phyloP scores from a whole-genome alignment of 371 early-diverging fungal species.

The Syncephalastrum monosporum region DNA sequence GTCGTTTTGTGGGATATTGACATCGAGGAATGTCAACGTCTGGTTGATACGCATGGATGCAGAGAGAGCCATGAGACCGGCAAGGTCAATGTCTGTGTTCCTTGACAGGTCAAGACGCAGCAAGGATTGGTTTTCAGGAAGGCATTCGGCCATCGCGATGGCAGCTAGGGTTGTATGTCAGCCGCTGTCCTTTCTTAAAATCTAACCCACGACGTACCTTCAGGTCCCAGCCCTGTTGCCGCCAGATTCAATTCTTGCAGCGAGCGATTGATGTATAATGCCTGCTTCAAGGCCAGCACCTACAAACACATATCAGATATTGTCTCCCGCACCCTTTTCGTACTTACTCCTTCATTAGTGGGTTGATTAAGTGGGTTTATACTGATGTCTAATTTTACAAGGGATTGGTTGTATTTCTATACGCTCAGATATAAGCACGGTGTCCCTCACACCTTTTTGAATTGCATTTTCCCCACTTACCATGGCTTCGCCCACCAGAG shows the following conservation, averaged over 20 bases:
- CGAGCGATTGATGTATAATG: slow-evolving; percentile 62
- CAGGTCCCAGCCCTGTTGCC: slow-evolving; percentile 59
- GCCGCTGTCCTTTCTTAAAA: not conserved
- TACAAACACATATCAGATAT: slow-evolving; percentile 8
- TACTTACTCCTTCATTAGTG: slow-evolving; percentile 48
- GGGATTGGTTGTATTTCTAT: slow-evolving; percentile 50
- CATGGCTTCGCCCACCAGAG: slow-evolving; percentile 61
- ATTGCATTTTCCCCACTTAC: slow-evolving; percentile 26
- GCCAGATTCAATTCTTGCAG: slow-evolving; percentile 65
- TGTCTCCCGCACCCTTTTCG: not conserved
- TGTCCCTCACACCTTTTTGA: not conserved
- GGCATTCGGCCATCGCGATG: slow-evolving; percentile 75
- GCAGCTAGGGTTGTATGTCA: slow-evolving; percentile 40
- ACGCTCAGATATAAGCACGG: not conserved
- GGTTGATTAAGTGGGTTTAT: slow-evolving; percentile 38
- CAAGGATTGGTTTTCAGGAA: slow-evolving; percentile 72
- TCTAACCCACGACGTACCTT: slow-evolving; percentile 33
- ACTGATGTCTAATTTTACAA: slow-evolving; percentile 45
- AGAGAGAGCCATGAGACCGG: slow-evolving; percentile 77
- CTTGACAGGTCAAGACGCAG: slow-evolving; percentile 70
- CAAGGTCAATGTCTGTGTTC: slow-evolving; percentile 72
- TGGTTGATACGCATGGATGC: slow-evolving; percentile 72
- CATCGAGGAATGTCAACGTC: slow-evolving; percentile 68
- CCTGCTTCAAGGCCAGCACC: slow-evolving; percentile 59
- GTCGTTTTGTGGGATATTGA: slow-evolving; percentile 70